These are phyloP conservation scores for Infundibulicybe gibba DNA, from an alignment of 768 basidiomycete genomes.

Conservation along the genomic window DNA sequence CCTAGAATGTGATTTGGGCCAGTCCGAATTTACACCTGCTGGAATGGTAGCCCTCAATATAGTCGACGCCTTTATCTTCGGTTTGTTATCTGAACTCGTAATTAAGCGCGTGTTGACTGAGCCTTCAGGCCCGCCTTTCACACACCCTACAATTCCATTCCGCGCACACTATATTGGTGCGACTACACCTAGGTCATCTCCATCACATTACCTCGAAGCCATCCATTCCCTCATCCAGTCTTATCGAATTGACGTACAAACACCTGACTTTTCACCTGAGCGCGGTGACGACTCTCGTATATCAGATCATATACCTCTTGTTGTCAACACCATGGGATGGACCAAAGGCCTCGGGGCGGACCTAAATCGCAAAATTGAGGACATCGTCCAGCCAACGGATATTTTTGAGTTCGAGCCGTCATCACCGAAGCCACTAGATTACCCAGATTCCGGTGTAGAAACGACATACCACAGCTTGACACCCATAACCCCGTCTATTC, in stretches of 20 bases:
- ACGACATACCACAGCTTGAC: constrained; percentile 39
- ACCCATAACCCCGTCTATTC: constrained; percentile 37
- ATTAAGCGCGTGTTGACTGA: background rate
- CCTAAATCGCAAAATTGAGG: constrained; percentile 67
- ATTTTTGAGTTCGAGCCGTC: constrained; percentile 49
- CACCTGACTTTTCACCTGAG: constrained; percentile 23
- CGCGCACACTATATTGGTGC: constrained; percentile 82
- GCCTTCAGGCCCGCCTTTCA: constrained; percentile 76
- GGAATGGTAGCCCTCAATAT: constrained; percentile 83
- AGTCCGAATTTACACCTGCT: constrained; percentile 88
- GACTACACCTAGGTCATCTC: constrained; percentile 72
- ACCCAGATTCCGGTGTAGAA: constrained; percentile 7
- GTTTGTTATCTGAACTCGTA: constrained; percentile 28
- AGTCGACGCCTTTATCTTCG: constrained; percentile 65
- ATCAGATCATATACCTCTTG: constrained; percentile 65
- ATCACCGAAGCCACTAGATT: background rate
- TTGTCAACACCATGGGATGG: constrained; percentile 98
- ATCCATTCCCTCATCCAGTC: constrained; percentile 63
- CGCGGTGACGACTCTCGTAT: constrained; percentile 35
- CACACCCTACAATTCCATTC: constrained; percentile 70
- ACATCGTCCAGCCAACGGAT: constrained; percentile 54
- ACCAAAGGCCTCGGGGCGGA: constrained; percentile 89
- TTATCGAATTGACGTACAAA: constrained; percentile 69
- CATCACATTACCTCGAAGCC: constrained; percentile 70
- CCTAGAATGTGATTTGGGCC: constrained; percentile 90